phyloP scores from a whole-genome alignment of 1,139 yeast genomes.

The Waltiozyma solani region DNA sequence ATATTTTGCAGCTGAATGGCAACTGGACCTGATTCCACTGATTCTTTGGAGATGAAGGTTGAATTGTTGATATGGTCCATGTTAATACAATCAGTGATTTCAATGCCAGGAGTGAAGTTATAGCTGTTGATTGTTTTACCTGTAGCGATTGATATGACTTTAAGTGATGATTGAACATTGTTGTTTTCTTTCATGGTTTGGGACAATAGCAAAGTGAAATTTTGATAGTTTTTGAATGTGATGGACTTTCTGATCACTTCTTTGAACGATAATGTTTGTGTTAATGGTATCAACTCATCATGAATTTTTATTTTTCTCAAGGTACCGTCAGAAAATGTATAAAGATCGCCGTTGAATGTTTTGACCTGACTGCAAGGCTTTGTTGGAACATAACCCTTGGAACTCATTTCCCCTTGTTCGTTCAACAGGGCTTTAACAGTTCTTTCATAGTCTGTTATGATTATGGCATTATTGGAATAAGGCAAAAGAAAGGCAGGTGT shows the following conservation, averaged over 20 bases:
- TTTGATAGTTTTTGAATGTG: conserved; percentile 14
- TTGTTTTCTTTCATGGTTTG: conserved; percentile 3
- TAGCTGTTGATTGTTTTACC: conserved; percentile 10
- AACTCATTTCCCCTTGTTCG: conserved; percentile 1
- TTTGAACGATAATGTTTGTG: neutral
- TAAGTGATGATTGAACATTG: conserved; percentile 11
- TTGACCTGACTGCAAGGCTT: too few species aligned
- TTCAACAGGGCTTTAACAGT: conserved; percentile 4
- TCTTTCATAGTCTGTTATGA: conserved; percentile 14
- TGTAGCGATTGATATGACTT: conserved; percentile 17
- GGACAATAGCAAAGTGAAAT: conserved; percentile 14
- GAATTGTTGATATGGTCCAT: conserved; percentile 9
- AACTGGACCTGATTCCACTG: conserved; percentile 15
- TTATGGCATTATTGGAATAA: conserved; percentile 1
- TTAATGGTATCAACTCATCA: neutral
- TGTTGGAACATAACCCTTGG: neutral
- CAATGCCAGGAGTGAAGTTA: conserved; percentile 13
- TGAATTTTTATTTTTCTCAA: neutral
- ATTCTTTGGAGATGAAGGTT: conserved; percentile 3
- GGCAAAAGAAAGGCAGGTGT: conserved; percentile 15
- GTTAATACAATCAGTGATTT: conserved; percentile 16
- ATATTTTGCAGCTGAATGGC: conserved; percentile 15
- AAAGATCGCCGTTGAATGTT: too few species aligned
- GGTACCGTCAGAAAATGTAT: too few species aligned
- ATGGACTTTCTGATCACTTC: conserved; percentile 11